Base-by-base conservation (phyloP, 139 green algal genomes). In the Desmodesmus armatus region DNA sequence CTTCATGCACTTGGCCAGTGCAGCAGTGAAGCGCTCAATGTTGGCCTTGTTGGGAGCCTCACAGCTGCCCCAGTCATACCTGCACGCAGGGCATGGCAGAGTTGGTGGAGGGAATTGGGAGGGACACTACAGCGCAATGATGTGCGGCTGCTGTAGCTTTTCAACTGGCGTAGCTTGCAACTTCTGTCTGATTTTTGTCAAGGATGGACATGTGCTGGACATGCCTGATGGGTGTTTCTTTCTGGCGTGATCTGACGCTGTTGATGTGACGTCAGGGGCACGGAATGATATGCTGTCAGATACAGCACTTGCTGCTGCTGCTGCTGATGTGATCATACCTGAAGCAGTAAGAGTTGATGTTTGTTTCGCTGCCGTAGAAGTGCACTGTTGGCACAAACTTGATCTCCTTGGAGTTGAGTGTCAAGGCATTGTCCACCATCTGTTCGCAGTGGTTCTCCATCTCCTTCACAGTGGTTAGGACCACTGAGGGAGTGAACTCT, bases 331-430 rank as follows among this genome's bases (percentile, higher is more conserved):
- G 29, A 4, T 15, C 51, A 23, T 55, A 85, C 80, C 80, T 80
- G 69, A 65, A 80, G 69, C 80, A 86, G 65, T 74, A 86, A 21
- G 39, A 73, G 37, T 80, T 60, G 17, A 86, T 39, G n/a, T 7
- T 35, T 7, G 69, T n/a, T 25, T 78, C 80, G 27, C 51, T 74
- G 69, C 80, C 80, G 44, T 74, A 82, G 72, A 83, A 87, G 58
- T 82, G 72, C 43, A 87, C 82, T 25, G 82, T 87, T 3, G 82
- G 82, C 58, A 87, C 82, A 69, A 87, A 87, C 72, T 87, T 87
- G 82, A 87, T 76, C 27, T 29, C 69, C 47, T 75, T 66, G 6
- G 71, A 44, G 13, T 82, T 82, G 13, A 82, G 41, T 23, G 39
- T 37, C 25, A 84, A 19, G 19, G 82, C 82, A 9, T 76, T 74